A percentile compares a stretch with the other conserved stretches of the same genome.
These are phyloP conservation scores for Lentinula lateritia DNA, from an alignment of 768 basidiomycete genomes.

Conservation along the genomic window DNA sequence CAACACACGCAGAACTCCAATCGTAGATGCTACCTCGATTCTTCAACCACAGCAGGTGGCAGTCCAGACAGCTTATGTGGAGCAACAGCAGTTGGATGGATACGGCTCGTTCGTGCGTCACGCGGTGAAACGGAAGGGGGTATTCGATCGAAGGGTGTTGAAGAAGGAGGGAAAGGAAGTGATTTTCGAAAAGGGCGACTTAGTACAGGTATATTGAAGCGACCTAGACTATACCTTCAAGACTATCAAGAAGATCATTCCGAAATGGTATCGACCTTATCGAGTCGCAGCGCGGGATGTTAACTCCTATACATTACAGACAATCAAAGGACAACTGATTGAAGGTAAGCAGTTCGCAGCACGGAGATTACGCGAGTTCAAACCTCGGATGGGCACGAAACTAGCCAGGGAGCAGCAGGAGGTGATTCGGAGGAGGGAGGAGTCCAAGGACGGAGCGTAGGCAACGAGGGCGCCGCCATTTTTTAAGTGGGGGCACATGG, in stretches of 20 bases:
- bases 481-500: slow-evolving; percentile 5
- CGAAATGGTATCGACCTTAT: not conserved
- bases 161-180: not conserved
- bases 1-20: not conserved
- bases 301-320: not conserved
- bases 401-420: not conserved
- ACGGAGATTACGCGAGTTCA: not conserved
- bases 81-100: no score
- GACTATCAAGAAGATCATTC: not conserved
- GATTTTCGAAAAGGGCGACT: not conserved
- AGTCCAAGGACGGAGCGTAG: not conserved
- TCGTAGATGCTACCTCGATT: not conserved
- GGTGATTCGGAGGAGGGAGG: not conserved
- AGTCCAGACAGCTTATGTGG: slow-evolving; percentile 6
- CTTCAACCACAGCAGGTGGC: not conserved
- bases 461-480: slow-evolving; percentile 3
- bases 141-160: not conserved
- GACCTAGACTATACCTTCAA: not conserved
- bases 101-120: slow-evolving; percentile 12
- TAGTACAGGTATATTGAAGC: not conserved
- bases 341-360: not conserved
- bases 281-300: not conserved
- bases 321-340: not conserved
- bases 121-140: slow-evolving; percentile 4
- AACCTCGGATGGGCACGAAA: not conserved